Evolutionary conservation across 176 grass and related monocot genomes (phyloP).

Genomic region (Leersia perrieri): DNA sequence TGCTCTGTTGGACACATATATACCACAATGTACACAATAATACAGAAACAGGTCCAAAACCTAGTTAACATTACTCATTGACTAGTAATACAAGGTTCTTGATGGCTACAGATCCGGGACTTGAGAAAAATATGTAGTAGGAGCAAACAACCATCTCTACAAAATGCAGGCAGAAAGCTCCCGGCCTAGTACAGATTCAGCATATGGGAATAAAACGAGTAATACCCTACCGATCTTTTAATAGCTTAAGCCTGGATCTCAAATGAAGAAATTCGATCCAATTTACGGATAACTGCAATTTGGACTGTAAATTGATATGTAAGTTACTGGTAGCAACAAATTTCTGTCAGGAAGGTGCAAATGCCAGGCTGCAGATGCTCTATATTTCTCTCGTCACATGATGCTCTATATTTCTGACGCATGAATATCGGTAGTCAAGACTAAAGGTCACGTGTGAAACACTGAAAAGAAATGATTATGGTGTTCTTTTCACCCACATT

Average conservation of each 20-base stretch:
- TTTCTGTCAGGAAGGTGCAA: not conserved
- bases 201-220: not conserved
- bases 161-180: constrained; percentile 43
- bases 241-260: not conserved
- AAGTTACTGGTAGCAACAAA: not conserved
- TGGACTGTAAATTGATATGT: not conserved
- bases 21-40: not conserved
- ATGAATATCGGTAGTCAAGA: not conserved
- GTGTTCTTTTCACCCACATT: constrained; percentile 10
- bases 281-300: not conserved
- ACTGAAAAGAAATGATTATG: not conserved
- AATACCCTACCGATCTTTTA: not conserved
- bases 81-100: constrained; percentile 27
- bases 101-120: constrained; percentile 15
- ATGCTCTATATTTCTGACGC: not conserved
- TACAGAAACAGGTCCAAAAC: not conserved
- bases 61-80: constrained; percentile 14
- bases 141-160: constrained; percentile 39
- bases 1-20: not conserved
- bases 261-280: not conserved
- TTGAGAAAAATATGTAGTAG: constrained; percentile 20
- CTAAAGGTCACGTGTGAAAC: constrained; percentile 25
- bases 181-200: not conserved
- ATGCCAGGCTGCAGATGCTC: not conserved
- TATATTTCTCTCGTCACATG: too few relatives aligned